phyloP scores from a whole-genome alignment of 2,329 filamentous ascomycete species.

The Chaetomiaceae sp. region DNA sequence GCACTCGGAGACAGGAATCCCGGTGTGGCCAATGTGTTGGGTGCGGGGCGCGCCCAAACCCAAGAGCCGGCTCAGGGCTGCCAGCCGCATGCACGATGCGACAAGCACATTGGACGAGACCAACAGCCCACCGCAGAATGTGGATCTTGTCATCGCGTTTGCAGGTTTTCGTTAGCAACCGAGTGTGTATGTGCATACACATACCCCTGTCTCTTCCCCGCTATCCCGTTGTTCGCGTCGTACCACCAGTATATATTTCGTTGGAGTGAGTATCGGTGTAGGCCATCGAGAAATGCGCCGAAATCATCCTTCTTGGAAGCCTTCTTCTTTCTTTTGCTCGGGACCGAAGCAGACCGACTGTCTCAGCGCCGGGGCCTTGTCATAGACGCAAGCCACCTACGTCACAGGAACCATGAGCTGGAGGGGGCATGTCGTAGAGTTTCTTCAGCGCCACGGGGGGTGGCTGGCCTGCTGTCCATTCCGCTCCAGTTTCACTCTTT shows the following conservation, averaged over 20 bases:
- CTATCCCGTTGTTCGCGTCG: neutral
- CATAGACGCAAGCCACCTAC: neutral
- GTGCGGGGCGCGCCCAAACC: neutral
- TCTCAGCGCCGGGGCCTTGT: too few species aligned
- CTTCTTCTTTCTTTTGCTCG: neutral
- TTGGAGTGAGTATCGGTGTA: too few species aligned
- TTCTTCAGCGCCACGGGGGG: neutral
- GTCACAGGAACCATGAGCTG: neutral
- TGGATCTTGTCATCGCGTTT: neutral
- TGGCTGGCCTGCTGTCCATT: neutral
- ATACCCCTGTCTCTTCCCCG: neutral
- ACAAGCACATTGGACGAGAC: slow-evolving; percentile 4
- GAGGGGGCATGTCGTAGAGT: neutral
- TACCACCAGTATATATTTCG: too few species aligned
- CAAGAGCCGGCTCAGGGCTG: neutral
- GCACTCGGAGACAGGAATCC: neutral
- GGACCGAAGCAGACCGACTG: neutral
- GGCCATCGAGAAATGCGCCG: too few species aligned
- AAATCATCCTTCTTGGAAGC: too few species aligned
- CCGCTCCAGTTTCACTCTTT: neutral
- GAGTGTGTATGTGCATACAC: too few species aligned
- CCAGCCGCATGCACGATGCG: neutral
- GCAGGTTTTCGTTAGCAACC: neutral
- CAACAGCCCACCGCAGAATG: neutral
- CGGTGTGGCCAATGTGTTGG: neutral